phyloP scores from a whole-genome alignment of 2,329 filamentous ascomycete genomes.

The Diaporthe vexans region DNA sequence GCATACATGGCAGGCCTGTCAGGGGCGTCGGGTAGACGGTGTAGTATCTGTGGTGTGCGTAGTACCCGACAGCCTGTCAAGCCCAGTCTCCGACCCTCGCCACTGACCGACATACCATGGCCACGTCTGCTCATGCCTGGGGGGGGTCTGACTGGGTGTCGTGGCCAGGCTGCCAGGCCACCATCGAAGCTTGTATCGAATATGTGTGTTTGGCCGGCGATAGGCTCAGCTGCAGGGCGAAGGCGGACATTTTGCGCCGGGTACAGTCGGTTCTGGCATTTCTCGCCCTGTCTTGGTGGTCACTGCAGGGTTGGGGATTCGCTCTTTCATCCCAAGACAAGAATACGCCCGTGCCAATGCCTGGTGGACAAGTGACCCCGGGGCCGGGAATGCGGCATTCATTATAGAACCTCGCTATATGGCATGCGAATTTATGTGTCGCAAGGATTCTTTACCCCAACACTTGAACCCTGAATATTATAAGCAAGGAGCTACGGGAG shows the following conservation, averaged over 20 bases:
- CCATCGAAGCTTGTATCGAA: not conserved
- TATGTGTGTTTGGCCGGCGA: not conserved
- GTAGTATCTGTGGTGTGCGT: constrained; percentile 17
- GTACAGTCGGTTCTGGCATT: not conserved
- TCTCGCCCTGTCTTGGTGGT: not conserved
- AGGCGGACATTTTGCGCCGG: constrained; percentile 1
- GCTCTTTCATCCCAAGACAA: not conserved
- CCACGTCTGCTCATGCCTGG: constrained; percentile 17
- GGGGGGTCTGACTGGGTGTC: not conserved
- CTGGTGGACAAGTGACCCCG: constrained; percentile 1
- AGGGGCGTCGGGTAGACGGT: constrained; percentile 23
- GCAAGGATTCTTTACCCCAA: constrained; percentile 7
- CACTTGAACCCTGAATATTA: not conserved
- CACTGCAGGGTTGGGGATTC: not conserved
- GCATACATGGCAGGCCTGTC: constrained; percentile 16
- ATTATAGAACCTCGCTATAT: constrained; percentile 1
- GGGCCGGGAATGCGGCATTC: constrained; percentile 3
- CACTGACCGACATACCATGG: constrained; percentile 16
- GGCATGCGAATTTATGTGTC: not conserved
- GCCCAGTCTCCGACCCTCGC: constrained; percentile 4
- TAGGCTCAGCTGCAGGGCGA: not conserved
- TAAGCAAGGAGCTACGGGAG: not conserved
- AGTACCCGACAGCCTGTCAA: constrained; percentile 18
- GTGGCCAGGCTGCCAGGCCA: not conserved
- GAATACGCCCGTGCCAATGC: not conserved